phyloP scores from a whole-genome alignment of 306 rosid species.

The Cucurbita maxima region DNA sequence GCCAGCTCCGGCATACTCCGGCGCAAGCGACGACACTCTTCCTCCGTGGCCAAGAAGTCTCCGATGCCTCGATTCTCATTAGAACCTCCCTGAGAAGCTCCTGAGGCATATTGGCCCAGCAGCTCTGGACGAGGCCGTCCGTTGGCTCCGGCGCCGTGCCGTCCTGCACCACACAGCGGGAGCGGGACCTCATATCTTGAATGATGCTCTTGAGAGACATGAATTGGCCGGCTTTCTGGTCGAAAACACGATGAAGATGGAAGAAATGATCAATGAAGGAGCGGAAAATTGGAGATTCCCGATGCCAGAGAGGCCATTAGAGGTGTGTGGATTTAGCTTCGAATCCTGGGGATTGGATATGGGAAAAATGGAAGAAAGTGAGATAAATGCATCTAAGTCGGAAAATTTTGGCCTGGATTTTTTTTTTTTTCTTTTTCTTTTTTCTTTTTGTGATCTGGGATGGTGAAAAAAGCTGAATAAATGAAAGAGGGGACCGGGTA shows the following conservation, averaged over 20 bases:
- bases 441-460: neutral
- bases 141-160: constrained; percentile 8
- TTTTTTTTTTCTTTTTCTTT: neutral
- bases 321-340: neutral
- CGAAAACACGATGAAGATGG: neutral
- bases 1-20: constrained; percentile 92
- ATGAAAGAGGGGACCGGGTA: neutral
- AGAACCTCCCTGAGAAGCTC: constrained; percentile 86
- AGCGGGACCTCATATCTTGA: constrained; percentile 64
- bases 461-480: neutral
- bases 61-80: constrained; percentile 57
- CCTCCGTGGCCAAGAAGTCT: constrained; percentile 71
- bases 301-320: neutral
- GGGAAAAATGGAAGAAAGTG: neutral
- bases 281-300: neutral
- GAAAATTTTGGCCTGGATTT: neutral
- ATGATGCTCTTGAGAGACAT: constrained; percentile 53
- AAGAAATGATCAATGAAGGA: neutral
- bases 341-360: neutral
- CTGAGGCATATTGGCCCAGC: constrained; percentile 88
- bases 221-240: neutral
- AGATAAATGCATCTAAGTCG: constrained; percentile 1
- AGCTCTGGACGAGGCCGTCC: constrained; percentile 41
- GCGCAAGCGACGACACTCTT: constrained; percentile 82
- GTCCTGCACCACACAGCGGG: constrained; percentile 53